Conservation (phyloP, 352 stramenopile species). For the Phytopythium oedochilum region DNA sequence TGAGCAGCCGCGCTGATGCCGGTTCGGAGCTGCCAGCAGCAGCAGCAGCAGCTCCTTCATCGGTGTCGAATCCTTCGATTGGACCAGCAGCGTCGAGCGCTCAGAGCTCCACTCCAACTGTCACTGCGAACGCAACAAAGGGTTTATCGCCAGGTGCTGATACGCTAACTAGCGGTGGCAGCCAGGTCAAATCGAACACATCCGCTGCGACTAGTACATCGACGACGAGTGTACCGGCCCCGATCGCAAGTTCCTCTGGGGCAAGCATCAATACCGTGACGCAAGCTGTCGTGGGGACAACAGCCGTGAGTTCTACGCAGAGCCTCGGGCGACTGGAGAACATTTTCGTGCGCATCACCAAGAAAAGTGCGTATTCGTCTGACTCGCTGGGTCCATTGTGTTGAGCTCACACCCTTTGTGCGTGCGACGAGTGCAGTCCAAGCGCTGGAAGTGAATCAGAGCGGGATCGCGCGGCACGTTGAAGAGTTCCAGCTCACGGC, state of each 20-base stretch:
- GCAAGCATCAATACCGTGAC: background rate
- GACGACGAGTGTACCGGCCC: background rate
- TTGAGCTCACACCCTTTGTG: background rate
- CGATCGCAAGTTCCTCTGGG: background rate
- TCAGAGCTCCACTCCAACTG: background rate
- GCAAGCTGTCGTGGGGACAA: background rate
- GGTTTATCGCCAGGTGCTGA: background rate
- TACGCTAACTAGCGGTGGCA: background rate
- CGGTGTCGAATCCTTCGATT: background rate
- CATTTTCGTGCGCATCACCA: slow-evolving; percentile 82
- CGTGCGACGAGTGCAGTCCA: slow-evolving; percentile 38
- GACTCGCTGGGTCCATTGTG: no score
- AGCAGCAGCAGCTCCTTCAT: background rate
- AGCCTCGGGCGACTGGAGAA: slow-evolving; percentile 67
- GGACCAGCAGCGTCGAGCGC: background rate
- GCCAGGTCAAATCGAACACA: background rate
- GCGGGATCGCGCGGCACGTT: slow-evolving; percentile 38
- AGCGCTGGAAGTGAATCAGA: slow-evolving; percentile 68
- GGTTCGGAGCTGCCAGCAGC: background rate
- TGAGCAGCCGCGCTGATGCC: background rate
- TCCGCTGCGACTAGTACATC: background rate
- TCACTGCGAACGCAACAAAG: background rate
- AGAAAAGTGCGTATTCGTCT: slow-evolving; percentile 50
- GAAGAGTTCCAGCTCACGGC: slow-evolving; percentile 58
- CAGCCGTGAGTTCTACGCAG: slow-evolving; percentile 20